Percentiles rank a stretch among this genome's conserved stretches.
Conservation (phyloP, 805 yeast species). For the Candida ulmi region DNA sequence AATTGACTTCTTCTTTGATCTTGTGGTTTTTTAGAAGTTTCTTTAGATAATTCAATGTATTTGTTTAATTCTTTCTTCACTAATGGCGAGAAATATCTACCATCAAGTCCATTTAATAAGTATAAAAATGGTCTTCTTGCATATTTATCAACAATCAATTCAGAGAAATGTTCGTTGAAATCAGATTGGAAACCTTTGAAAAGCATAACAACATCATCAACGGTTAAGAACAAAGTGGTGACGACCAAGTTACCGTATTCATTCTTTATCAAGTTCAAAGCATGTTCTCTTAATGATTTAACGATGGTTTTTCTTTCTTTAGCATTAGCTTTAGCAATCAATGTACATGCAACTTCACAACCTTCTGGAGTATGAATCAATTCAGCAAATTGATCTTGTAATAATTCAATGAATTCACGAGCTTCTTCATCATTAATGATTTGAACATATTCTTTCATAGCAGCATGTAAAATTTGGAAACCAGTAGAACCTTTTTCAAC, state of each 20-base stretch:
- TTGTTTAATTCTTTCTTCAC: conserved; percentile 52
- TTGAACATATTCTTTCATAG: conserved; percentile 82
- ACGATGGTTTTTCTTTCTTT: conserved; percentile 84
- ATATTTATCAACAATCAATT: conserved; percentile 61
- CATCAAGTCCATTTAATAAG: conserved; percentile 70
- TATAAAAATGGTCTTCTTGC: conserved; percentile 88
- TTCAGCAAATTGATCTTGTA: conserved; percentile 88
- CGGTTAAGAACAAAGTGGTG: conserved; percentile 72
- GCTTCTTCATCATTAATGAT: conserved; percentile 67
- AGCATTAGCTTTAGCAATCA: conserved; percentile 79
- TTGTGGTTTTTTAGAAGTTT: conserved; percentile 83
- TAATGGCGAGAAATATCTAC: conserved; percentile 76
- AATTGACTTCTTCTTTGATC: conserved; percentile 71
- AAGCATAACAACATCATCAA: conserved; percentile 88
- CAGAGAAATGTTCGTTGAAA: conserved; percentile 44
- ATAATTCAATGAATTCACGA: conserved; percentile 74
- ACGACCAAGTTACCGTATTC: conserved; percentile 84
- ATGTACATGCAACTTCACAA: conserved; percentile 78
- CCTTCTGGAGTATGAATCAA: conserved; percentile 95
- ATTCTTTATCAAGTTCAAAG: conserved; percentile 69
- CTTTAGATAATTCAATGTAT: conserved; percentile 55
- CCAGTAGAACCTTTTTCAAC: conserved; percentile 96
- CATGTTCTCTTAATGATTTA: conserved; percentile 69
- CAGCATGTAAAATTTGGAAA: conserved; percentile 92
- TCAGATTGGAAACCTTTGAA: conserved; percentile 67